phyloP scores from a whole-genome alignment of 148 eudicot species.

The Talinum fruticosum region DNA sequence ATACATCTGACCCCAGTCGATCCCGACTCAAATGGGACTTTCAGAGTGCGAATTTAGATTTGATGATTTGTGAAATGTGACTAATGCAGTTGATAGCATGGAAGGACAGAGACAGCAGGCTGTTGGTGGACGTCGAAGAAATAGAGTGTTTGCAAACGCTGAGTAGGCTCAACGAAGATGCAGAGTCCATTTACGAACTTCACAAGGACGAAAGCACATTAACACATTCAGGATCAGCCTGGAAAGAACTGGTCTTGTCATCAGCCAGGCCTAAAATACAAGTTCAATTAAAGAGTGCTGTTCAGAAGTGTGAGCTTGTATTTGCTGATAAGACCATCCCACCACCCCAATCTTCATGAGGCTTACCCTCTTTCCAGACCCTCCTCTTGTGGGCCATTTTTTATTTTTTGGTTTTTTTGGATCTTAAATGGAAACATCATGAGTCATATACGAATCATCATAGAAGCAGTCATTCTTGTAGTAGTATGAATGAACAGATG shows the following conservation, averaged over 20 bases:
- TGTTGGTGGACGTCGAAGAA: slow-evolving; percentile 63
- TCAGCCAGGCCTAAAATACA: slow-evolving; percentile 50
- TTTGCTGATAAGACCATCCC: neutral
- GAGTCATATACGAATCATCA: too few relatives aligned
- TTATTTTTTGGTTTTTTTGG: too few relatives aligned
- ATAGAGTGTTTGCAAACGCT: slow-evolving; percentile 44
- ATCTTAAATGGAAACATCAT: too few relatives aligned
- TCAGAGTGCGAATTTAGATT: too few relatives aligned
- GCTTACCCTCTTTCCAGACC: neutral
- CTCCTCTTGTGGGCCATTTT: too few relatives aligned
- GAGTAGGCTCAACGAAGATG: slow-evolving; percentile 60
- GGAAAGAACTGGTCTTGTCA: slow-evolving; percentile 58
- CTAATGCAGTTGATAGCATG: slow-evolving; percentile 81
- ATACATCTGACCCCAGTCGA: neutral
- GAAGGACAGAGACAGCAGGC: slow-evolving; percentile 66
- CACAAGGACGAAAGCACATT: slow-evolving; percentile 29
- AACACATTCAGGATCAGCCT: slow-evolving; percentile 47
- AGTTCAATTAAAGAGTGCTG: slow-evolving; percentile 43
- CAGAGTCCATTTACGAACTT: slow-evolving; percentile 74
- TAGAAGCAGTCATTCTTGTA: too few relatives aligned
- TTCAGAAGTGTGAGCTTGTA: slow-evolving; percentile 36
- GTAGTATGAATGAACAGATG: too few relatives aligned
- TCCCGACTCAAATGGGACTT: too few relatives aligned
- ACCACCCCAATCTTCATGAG: neutral
- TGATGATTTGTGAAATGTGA: too few relatives aligned